phyloP scores from a whole-genome alignment of 805 yeast species.

The Schwanniomyces vanrijiae region DNA sequence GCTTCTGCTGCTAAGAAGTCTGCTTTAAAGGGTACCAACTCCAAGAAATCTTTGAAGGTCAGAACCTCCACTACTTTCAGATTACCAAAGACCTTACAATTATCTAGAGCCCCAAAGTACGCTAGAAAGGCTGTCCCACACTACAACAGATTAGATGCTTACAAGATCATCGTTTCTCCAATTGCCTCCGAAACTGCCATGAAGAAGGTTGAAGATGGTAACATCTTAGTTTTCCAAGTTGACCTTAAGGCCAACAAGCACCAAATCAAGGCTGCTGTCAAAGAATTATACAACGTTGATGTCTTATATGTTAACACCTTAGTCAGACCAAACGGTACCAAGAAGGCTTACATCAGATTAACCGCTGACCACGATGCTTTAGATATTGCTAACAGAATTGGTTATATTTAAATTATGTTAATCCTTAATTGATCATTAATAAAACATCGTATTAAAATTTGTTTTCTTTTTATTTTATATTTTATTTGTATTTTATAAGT shows the following conservation, averaged over 20 bases:
- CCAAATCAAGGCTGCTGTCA: conserved; percentile 97
- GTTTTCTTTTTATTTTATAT: conserved; percentile 6
- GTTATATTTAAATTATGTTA: conserved; percentile 74
- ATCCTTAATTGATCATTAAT: conserved; percentile 4
- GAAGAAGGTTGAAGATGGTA: conserved; percentile 99
- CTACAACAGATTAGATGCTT: conserved; percentile 94
- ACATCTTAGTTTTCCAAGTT: conserved; percentile 98
- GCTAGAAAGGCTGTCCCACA: conserved; percentile 96
- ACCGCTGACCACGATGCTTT: conserved; percentile 99
- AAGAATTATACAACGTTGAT: conserved; percentile 97
- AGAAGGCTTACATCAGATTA: conserved; percentile 99
- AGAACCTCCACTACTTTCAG: conserved; percentile 96
- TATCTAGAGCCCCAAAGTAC: conserved; percentile 93
- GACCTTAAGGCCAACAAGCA: conserved; percentile 96
- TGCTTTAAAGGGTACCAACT: conserved; percentile 95
- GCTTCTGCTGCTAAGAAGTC: conserved; percentile 99
- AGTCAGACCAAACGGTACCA: conserved; percentile 98
- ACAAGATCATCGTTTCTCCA: conserved; percentile 92
- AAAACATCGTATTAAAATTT: conserved; percentile 2
- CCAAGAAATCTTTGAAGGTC: conserved; percentile 86
- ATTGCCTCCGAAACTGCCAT: conserved; percentile 98
- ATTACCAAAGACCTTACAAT: conserved; percentile 94
- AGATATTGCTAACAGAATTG: conserved; percentile 99
- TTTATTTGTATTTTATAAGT: conserved; percentile 7
- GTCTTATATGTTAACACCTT: conserved; percentile 93